Percentiles rank a stretch among this genome's conserved stretches.
Evolutionary conservation across 108 stramenopile genomes (phyloP).

Genomic region (Tribonema minus): DNA sequence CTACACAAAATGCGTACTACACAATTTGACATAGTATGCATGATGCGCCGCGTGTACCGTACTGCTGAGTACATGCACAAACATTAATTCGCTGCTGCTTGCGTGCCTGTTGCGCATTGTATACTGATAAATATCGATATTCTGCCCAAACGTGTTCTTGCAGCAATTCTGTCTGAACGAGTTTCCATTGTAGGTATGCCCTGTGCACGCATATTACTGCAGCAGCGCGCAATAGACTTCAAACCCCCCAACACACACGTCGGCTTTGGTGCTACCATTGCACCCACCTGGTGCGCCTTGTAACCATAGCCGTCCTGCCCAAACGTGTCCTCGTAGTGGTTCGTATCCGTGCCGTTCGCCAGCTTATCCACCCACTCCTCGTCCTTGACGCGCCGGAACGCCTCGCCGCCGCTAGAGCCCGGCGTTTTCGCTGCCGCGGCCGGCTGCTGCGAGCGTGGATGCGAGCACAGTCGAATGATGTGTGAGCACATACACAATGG

Average conservation of each 20-base stretch:
- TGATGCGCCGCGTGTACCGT: too few species aligned
- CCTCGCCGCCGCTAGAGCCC: constrained; percentile 63
- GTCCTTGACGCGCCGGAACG: constrained; percentile 91
- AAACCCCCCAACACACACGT: too few species aligned
- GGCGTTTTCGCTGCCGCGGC: constrained; percentile 4
- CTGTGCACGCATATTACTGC: too few species aligned
- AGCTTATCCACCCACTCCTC: constrained; percentile 82
- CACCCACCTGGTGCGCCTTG: constrained; percentile 80
- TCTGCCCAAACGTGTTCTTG: constrained; percentile 75
- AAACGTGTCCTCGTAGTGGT: constrained; percentile 77
- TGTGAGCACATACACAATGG: background rate
- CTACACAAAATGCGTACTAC: too few species aligned
- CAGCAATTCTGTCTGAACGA: too few species aligned
- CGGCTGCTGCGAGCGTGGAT: background rate
- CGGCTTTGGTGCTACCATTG: too few species aligned
- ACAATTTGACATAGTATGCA: too few species aligned
- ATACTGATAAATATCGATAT: constrained; percentile 90
- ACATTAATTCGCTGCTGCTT: too few species aligned
- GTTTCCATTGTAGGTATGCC: too few species aligned
- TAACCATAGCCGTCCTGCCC: constrained; percentile 89
- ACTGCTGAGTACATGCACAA: too few species aligned
- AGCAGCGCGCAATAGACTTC: too few species aligned
- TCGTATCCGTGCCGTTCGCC: constrained; percentile 77
- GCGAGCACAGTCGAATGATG: background rate
- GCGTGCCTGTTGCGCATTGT: constrained; percentile 80